Evolutionary conservation across 2,329 filamentous ascomycete species (phyloP).

Genomic region (Pestalotiopsis sp.): DNA sequence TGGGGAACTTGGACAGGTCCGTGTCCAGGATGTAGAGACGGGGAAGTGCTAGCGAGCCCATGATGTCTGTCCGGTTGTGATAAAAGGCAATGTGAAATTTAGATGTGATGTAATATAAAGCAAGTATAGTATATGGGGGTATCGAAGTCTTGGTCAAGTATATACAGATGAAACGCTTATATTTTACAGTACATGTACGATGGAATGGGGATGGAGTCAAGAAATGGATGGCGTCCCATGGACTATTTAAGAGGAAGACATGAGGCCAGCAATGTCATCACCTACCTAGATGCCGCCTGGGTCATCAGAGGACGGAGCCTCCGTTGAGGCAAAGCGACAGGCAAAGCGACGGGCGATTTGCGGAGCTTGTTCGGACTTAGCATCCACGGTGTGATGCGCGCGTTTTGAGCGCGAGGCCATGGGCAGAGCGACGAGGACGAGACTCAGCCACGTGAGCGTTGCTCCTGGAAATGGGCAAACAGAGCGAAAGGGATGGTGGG

Average conservation of each 20-base stretch:
- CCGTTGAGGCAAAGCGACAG: background rate
- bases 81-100: background rate
- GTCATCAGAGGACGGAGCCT: background rate
- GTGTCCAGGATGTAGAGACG: conserved; percentile 15
- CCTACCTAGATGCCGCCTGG: background rate
- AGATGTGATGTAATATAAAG: background rate
- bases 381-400: background rate
- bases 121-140: background rate
- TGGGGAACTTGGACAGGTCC: conserved; percentile 11
- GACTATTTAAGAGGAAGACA: background rate
- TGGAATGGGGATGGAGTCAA: background rate
- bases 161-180: background rate
- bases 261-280: background rate
- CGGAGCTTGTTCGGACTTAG: background rate
- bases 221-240: background rate
- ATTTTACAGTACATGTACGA: background rate
- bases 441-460: background rate
- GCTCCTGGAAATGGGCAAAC: background rate
- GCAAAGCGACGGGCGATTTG: background rate
- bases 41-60: conserved; percentile 11
- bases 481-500: background rate
- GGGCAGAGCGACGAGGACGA: background rate
- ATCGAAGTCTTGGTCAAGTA: background rate
- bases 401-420: background rate
- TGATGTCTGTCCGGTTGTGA: background rate